Evolutionary conservation across 306 rosid species (phyloP).

Genomic region (Inga laurina): DNA sequence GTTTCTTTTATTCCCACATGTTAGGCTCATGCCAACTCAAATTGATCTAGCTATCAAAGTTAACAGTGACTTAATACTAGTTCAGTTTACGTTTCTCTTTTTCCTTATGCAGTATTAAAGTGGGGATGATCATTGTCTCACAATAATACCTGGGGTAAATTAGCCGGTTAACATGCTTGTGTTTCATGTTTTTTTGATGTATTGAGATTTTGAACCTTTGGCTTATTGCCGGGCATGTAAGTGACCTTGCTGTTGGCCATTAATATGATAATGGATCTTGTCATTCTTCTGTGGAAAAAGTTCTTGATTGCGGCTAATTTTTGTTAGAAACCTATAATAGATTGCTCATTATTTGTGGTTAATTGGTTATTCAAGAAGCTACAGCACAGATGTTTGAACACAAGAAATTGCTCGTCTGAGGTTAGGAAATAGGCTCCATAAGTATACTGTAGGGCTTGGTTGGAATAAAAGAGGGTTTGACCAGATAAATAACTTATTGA

Average conservation of each 20-base stretch:
- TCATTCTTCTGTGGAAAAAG: not conserved
- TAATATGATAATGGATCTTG: not conserved
- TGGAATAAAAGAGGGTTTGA: not conserved
- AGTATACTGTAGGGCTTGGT: not conserved
- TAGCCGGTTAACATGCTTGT: not conserved
- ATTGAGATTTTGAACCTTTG: not conserved
- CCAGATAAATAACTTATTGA: not conserved
- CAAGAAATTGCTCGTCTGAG: not conserved
- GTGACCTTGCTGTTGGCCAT: not conserved
- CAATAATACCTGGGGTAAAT: not conserved
- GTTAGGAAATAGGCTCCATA: not conserved
- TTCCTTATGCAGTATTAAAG: not conserved
- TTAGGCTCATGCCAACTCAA: not conserved
- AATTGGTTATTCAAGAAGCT: conserved; percentile 8
- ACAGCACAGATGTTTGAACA: not conserved
- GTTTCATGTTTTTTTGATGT: not conserved
- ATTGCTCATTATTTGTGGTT: not conserved
- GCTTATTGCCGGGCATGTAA: not conserved
- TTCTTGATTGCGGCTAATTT: not conserved
- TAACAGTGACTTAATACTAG: not conserved
- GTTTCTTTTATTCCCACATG: not conserved
- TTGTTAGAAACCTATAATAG: not conserved
- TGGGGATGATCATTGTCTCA: not conserved
- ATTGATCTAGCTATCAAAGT: not conserved
- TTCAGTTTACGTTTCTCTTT: not conserved